Evolutionary conservation across 176 grass and related monocot genomes (phyloP).

Genomic region (Aegilops speltoides): DNA sequence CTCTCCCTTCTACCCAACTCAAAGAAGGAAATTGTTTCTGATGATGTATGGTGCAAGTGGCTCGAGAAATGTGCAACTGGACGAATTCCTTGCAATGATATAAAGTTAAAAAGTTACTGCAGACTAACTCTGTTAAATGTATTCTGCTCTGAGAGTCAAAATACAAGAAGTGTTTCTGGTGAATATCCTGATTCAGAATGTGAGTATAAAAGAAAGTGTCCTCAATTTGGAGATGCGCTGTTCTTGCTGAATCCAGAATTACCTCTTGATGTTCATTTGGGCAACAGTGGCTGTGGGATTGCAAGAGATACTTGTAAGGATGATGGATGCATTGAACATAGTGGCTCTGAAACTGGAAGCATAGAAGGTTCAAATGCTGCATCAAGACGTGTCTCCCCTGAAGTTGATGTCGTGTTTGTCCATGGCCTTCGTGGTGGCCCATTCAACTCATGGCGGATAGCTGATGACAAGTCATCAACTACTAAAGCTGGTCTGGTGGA

Average conservation of each 20-base stretch:
- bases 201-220: constrained; percentile 60
- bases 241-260: constrained; percentile 91
- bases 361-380: not conserved
- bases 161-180: constrained; percentile 34
- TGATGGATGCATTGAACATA: constrained; percentile 27
- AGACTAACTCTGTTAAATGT: constrained; percentile 79
- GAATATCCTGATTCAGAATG: constrained; percentile 42
- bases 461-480: constrained; percentile 95
- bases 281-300: constrained; percentile 41
- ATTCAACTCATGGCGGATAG: constrained; percentile 98
- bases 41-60: constrained; percentile 88
- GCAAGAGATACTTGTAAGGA: constrained; percentile 42
- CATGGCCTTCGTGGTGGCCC: constrained; percentile 93
- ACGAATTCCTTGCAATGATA: constrained; percentile 61
- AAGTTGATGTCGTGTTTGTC: constrained; percentile 87
- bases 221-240: constrained; percentile 77
- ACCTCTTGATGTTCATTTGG: constrained; percentile 54
- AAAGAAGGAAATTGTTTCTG: constrained; percentile 73
- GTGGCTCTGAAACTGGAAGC: constrained; percentile 17
- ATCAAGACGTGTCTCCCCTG: constrained; percentile 31
- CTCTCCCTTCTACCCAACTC: constrained; percentile 76
- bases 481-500: constrained; percentile 92
- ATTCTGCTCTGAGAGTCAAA: constrained; percentile 45
- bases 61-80: constrained; percentile 88
- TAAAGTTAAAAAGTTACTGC: constrained; percentile 86